A percentile compares a stretch with the other conserved stretches of the same genome.
Evolutionary conservation across 2,329 filamentous ascomycete genomes (phyloP).

Genomic region (Karstenula rhodostoma): DNA sequence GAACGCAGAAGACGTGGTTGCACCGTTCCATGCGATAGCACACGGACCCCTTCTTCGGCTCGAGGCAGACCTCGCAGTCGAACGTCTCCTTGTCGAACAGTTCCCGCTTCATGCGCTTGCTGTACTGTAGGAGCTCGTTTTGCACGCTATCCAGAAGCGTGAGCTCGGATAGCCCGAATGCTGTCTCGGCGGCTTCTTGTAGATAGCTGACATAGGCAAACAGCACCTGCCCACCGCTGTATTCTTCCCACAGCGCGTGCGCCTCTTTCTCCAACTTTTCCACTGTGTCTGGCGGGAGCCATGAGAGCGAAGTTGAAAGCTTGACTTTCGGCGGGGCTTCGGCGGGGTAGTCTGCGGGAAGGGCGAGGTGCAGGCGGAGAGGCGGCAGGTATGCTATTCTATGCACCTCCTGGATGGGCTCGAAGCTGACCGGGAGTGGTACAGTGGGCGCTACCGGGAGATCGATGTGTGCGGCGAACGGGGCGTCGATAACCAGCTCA

Average conservation of each 20-base stretch:
- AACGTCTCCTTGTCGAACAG: constrained; percentile 86
- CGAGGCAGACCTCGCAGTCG: constrained; percentile 86
- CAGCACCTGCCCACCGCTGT: constrained; percentile 63
- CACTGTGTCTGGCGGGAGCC: constrained; percentile 60
- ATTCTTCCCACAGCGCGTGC: constrained; percentile 65
- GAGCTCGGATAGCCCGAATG: constrained; percentile 62
- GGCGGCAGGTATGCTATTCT: constrained; percentile 64
- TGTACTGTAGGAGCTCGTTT: constrained; percentile 78
- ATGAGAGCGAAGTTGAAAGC: constrained; percentile 59
- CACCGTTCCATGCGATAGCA: constrained; percentile 87
- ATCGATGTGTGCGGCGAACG: constrained; percentile 60
- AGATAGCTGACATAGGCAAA: constrained; percentile 68
- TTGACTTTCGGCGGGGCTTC: constrained; percentile 59
- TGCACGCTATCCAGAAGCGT: constrained; percentile 62
- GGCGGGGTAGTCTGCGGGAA: constrained; percentile 66
- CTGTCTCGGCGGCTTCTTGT: constrained; percentile 64
- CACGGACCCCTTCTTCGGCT: constrained; percentile 84
- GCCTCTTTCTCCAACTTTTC: constrained; percentile 58
- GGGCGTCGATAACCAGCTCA: constrained; percentile 62
- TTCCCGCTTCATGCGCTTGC: constrained; percentile 75
- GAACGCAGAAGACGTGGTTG: constrained; percentile 87
- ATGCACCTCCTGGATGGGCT: constrained; percentile 50
- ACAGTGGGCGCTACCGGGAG: constrained; percentile 63
- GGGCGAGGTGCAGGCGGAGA: constrained; percentile 59
- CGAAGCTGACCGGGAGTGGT: constrained; percentile 53